A percentile compares a stretch with the other conserved stretches of the same genome.
These are phyloP conservation scores for Limnanthes douglasii DNA, from an alignment of 345 rosid species.

Conservation along the genomic window DNA sequence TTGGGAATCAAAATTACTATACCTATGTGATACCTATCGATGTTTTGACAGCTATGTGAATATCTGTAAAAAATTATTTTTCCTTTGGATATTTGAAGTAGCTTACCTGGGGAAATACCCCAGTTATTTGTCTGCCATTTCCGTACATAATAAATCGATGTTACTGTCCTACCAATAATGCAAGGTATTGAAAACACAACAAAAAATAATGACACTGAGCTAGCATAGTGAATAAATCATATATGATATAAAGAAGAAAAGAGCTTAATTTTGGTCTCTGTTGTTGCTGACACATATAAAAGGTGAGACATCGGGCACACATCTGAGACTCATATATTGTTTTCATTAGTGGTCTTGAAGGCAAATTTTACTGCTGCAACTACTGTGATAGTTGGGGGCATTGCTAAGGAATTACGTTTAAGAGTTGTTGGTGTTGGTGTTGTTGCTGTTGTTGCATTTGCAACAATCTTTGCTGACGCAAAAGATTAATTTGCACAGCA, in stretches of 20 bases:
- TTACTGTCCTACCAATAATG: constrained; percentile 67
- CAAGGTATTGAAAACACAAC: constrained; percentile 8
- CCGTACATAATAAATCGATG: constrained; percentile 93
- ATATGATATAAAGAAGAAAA: neutral
- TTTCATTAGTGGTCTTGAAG: constrained; percentile 58
- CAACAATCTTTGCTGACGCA: constrained; percentile 63
- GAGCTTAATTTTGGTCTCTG: constrained; percentile 77
- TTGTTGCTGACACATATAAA: constrained; percentile 88
- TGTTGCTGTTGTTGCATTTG: constrained; percentile 80
- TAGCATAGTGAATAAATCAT: too few species aligned
- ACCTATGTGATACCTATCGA: too few species aligned
- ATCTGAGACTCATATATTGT: constrained; percentile 83
- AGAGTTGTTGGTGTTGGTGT: too few species aligned
- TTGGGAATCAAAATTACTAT: too few species aligned
- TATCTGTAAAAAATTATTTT: too few species aligned
- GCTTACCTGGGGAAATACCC: constrained; percentile 92
- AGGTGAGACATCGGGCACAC: constrained; percentile 87
- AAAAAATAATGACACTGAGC: constrained; percentile 1
- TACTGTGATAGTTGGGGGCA: constrained; percentile 66
- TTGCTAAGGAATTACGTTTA: constrained; percentile 79
- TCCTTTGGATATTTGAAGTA: too few species aligned
- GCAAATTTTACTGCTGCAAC: constrained; percentile 64
- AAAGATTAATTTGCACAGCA: constrained; percentile 53
- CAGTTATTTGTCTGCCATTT: constrained; percentile 89
- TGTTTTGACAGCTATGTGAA: too few species aligned